Conservation (phyloP, 192 early-diverging fungal genomes). For the Coemansia sp. region DNA sequence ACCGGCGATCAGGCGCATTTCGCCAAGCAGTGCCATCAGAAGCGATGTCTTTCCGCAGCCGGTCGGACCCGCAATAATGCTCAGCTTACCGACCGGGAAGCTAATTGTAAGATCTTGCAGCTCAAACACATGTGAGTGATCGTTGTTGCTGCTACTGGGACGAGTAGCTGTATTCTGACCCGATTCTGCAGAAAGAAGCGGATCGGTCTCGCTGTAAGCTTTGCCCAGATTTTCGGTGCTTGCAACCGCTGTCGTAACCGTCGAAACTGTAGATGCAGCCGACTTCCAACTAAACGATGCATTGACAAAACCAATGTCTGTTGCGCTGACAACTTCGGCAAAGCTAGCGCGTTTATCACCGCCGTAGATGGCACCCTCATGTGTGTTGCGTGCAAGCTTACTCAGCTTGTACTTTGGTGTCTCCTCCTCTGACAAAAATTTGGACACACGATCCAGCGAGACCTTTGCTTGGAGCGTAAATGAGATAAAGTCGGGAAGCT, state of each 20-base stretch:
- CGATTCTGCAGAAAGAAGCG: conserved; percentile 6
- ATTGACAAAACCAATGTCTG: conserved; percentile 63
- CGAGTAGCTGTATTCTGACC: not conserved
- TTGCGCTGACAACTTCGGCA: conserved; percentile 33
- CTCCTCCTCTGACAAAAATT: conserved; percentile 79
- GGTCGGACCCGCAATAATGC: conserved; percentile 80
- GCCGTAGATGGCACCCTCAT: conserved; percentile 11
- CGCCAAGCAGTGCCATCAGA: conserved; percentile 76
- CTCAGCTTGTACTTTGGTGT: conserved; percentile 44
- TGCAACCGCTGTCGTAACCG: not conserved
- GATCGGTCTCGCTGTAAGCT: conserved; percentile 6
- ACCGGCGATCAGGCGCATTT: conserved; percentile 56
- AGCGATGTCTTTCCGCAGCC: conserved; percentile 87
- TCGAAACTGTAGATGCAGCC: conserved; percentile 9
- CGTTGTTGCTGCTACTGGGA: not conserved
- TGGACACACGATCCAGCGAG: conserved; percentile 65
- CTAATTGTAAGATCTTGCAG: conserved; percentile 63
- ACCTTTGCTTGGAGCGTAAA: conserved; percentile 62
- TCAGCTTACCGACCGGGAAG: conserved; percentile 70
- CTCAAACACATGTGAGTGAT: conserved; percentile 41
- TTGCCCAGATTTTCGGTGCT: conserved; percentile 2
- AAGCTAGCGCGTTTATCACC: conserved; percentile 23
- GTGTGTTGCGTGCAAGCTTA: conserved; percentile 12
- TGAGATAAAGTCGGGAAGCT: conserved; percentile 58
- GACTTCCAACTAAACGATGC: conserved; percentile 67